Conservation (phyloP, 495 filamentous ascomycete genomes). For the Neurospora tetraspora region DNA sequence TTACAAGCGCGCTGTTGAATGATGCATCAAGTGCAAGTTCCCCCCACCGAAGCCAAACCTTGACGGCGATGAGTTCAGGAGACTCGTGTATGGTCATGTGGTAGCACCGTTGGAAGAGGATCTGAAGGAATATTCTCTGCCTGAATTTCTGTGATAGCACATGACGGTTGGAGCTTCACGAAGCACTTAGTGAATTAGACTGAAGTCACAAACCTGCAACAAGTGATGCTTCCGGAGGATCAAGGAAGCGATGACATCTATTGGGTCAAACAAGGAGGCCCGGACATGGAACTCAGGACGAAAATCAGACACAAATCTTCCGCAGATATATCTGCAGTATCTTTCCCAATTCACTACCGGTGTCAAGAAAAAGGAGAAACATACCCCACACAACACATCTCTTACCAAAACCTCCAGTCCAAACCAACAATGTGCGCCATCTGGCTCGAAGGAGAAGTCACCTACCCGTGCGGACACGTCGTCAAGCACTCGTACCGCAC, state of each 20-base stretch:
- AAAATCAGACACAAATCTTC: neutral
- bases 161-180: neutral
- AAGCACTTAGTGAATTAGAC: neutral
- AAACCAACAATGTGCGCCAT: neutral
- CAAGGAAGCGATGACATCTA: neutral
- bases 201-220: neutral
- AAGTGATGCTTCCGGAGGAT: neutral
- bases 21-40: neutral
- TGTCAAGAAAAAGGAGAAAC: neutral
- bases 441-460: neutral
- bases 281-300: neutral
- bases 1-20: slow-evolving; percentile 6
- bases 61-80: neutral
- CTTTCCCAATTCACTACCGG: no score
- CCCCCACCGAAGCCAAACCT: neutral
- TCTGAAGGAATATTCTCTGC: neutral
- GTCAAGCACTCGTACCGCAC: neutral
- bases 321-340: neutral
- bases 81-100: neutral
- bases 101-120: neutral
- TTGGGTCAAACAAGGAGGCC: neutral
- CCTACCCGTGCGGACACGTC: neutral
- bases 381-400: neutral
- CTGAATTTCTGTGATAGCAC: neutral
- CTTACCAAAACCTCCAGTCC: neutral